Conservation (phyloP, 306 rosid genomes). For the Quercus suber region DNA sequence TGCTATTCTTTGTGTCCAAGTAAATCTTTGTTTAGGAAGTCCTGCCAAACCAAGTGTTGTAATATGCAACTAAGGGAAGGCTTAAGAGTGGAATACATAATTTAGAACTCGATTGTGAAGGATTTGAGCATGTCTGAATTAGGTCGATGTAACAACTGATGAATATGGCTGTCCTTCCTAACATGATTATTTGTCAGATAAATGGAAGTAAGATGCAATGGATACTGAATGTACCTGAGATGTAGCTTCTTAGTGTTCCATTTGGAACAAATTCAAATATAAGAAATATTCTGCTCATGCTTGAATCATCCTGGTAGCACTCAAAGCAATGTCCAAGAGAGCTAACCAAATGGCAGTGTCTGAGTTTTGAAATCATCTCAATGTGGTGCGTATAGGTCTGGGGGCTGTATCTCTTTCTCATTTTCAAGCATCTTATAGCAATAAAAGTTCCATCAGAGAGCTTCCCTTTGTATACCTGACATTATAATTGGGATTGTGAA, state of each 20-base stretch:
- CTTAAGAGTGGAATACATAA: neutral
- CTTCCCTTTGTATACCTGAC: conserved; percentile 71
- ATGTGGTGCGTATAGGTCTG: conserved; percentile 64
- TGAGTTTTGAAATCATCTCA: conserved; percentile 80
- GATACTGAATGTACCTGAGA: conserved; percentile 62
- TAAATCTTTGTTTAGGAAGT: conserved; percentile 51
- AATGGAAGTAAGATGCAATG: neutral
- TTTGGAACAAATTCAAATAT: conserved; percentile 74
- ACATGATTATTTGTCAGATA: neutral
- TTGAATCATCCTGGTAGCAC: conserved; percentile 61
- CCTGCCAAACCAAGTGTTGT: conserved; percentile 44
- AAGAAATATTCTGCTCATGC: conserved; percentile 55
- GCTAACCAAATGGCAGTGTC: conserved; percentile 77
- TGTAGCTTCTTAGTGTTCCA: conserved; percentile 53
- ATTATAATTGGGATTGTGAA: conserved; percentile 1
- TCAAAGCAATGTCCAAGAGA: conserved; percentile 96
- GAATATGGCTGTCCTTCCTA: neutral
- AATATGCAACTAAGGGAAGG: neutral
- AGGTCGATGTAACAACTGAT: neutral
- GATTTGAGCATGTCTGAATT: neutral
- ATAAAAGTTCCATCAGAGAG: conserved; percentile 75
- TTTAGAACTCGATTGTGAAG: neutral
- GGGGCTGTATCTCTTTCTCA: conserved; percentile 58
- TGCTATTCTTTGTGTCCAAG: conserved; percentile 80
- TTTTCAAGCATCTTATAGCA: conserved; percentile 58